phyloP scores from a whole-genome alignment of 495 filamentous ascomycete genomes.

The Achaetomiella virescens region DNA sequence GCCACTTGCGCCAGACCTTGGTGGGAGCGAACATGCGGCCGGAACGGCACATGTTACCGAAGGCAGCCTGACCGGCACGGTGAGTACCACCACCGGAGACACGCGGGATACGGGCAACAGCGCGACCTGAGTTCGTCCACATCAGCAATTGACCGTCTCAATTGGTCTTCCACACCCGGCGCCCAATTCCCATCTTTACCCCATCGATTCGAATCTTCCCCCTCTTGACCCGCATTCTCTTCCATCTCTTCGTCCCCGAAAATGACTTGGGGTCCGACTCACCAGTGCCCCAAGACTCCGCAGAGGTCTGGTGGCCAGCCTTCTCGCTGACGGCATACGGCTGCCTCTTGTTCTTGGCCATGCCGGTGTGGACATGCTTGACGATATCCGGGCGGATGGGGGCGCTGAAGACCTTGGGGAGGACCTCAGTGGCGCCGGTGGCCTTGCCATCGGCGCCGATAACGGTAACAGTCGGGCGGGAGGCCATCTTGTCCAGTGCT shows the following conservation, averaged over 20 bases:
- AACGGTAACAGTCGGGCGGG: conserved; percentile 91
- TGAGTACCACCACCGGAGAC: conserved; percentile 99
- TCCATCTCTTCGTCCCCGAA: not conserved
- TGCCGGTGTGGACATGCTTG: conserved; percentile 96
- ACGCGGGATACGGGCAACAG: conserved; percentile 99
- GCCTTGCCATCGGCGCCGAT: conserved; percentile 86
- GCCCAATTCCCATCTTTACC: not conserved
- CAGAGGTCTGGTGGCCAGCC: conserved; percentile 98
- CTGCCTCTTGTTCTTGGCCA: conserved; percentile 99
- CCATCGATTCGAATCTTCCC: not conserved
- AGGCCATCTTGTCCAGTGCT: conserved; percentile 65
- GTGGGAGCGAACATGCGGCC: conserved; percentile 99
- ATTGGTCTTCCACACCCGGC: not conserved
- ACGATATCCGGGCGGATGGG: conserved; percentile 99
- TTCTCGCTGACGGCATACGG: conserved; percentile 99
- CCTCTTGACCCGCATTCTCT: not conserved
- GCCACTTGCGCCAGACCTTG: conserved; percentile 99
- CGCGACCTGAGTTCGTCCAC: conserved; percentile 61
- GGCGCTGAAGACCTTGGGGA: conserved; percentile 89
- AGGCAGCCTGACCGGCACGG: conserved; percentile 98
- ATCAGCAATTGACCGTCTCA: conserved; percentile 1
- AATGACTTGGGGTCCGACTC: conserved; percentile 41
- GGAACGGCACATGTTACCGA: conserved; percentile 99
- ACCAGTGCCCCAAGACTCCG: conserved; percentile 99
- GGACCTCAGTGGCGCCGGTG: conserved; percentile 76